Evolutionary conservation across 139 green algal species (phyloP).

Genomic region (Picochlorum sp.): DNA sequence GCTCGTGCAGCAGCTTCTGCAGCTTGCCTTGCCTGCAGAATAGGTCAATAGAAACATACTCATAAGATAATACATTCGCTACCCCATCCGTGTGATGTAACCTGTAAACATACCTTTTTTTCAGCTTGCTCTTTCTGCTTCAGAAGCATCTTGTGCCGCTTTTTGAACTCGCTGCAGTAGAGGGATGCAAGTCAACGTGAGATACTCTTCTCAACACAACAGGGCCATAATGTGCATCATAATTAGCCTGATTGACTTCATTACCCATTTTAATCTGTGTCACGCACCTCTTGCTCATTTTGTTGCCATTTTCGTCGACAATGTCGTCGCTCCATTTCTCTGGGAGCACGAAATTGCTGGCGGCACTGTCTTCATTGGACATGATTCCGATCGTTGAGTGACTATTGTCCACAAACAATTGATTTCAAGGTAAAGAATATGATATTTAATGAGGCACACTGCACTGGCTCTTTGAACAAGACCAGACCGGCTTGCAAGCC

Average conservation of each 20-base stretch:
- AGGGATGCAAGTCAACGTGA: background rate
- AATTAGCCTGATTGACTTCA: background rate
- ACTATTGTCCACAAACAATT: too few relatives aligned
- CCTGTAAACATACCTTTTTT: constrained; percentile 56
- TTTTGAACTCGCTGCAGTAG: constrained; percentile 83
- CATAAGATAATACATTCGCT: background rate
- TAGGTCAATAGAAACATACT: background rate
- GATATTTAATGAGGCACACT: background rate
- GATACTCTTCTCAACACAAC: background rate
- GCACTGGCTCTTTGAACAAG: too few relatives aligned
- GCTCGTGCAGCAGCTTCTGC: constrained; percentile 42
- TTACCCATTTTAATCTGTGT: background rate
- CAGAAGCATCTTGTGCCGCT: constrained; percentile 62
- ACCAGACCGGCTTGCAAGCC: too few relatives aligned
- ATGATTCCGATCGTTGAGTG: background rate
- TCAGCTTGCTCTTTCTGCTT: constrained; percentile 70
- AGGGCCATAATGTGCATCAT: background rate
- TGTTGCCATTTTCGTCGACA: constrained; percentile 71
- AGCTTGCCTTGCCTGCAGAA: constrained; percentile 59
- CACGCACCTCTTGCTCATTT: constrained; percentile 78
- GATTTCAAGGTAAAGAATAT: constrained; percentile 1
- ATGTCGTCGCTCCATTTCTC: constrained; percentile 61
- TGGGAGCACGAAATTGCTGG: constrained; percentile 14
- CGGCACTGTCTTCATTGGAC: background rate
- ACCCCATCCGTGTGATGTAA: background rate